These are phyloP conservation scores for Colletotrichum sp. DNA, from an alignment of 2,329 filamentous ascomycete species.

Conservation along the genomic window DNA sequence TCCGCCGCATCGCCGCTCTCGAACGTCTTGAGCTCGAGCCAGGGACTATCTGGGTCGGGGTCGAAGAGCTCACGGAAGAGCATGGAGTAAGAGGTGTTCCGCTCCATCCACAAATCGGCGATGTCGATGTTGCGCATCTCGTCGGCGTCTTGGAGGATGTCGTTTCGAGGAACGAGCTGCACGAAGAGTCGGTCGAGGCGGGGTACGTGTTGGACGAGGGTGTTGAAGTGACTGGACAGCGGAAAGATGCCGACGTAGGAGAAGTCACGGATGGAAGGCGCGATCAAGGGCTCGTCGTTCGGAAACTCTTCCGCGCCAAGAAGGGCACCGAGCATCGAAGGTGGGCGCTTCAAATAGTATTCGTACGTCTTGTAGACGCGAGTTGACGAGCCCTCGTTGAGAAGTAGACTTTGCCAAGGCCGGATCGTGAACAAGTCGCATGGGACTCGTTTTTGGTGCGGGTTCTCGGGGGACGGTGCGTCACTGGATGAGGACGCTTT, in stretches of 20 bases:
- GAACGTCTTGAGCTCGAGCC: slow-evolving; percentile 49
- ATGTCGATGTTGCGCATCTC: slow-evolving; percentile 44
- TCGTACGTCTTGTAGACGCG: slow-evolving; percentile 74
- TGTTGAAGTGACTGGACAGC: slow-evolving; percentile 63
- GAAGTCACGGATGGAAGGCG: slow-evolving; percentile 51
- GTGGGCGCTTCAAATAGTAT: slow-evolving; percentile 70
- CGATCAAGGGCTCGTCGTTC: slow-evolving; percentile 42
- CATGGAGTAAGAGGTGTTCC: slow-evolving; percentile 53
- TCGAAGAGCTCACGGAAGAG: slow-evolving; percentile 47
- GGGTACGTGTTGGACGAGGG: slow-evolving; percentile 52
- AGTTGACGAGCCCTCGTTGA: slow-evolving; percentile 81
- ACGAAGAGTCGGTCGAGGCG: slow-evolving; percentile 59
- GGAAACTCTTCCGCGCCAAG: slow-evolving; percentile 45
- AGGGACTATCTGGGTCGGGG: slow-evolving; percentile 31
- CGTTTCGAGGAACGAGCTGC: slow-evolving; percentile 48
- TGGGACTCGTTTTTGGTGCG: slow-evolving; percentile 17
- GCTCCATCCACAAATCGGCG: slow-evolving; percentile 58
- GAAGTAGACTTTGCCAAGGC: slow-evolving; percentile 67
- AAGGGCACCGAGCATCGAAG: slow-evolving; percentile 63
- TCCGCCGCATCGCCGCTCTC: slow-evolving; percentile 55
- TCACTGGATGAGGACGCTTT: background rate
- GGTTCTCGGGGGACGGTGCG: background rate
- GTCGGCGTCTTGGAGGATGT: slow-evolving; percentile 34
- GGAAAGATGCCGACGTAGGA: slow-evolving; percentile 73
- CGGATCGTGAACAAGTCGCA: slow-evolving; percentile 60